phyloP scores from a whole-genome alignment of 345 rosid species.

The Syzygium grande region DNA sequence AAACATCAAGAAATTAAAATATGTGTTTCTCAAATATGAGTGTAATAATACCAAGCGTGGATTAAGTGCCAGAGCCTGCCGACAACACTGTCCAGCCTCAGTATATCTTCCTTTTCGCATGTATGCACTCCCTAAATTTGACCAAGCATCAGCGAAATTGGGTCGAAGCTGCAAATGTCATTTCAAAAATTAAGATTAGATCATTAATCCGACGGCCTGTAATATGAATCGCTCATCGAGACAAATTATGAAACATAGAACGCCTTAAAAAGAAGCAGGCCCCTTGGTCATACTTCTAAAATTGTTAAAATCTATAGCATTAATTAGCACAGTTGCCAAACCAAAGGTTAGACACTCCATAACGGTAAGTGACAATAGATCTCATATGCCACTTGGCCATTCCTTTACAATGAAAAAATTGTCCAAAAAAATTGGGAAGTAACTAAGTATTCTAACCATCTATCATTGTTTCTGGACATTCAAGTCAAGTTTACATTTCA shows the following conservation, averaged over 20 bases:
- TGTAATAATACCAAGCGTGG: conserved; percentile 65
- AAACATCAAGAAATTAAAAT: not conserved
- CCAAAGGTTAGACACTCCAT: not conserved
- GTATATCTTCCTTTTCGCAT: conserved; percentile 90
- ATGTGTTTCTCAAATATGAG: not conserved
- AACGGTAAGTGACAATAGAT: not conserved
- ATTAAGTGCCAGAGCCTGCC: conserved; percentile 84
- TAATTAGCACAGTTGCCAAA: not conserved
- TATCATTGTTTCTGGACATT: not conserved
- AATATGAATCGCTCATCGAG: not conserved
- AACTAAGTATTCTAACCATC: not conserved
- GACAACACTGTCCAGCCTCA: conserved; percentile 97
- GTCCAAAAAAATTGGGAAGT: not conserved
- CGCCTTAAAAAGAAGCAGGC: not conserved
- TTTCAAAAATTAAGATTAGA: not conserved
- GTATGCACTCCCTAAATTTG: conserved; percentile 95
- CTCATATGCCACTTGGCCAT: not conserved
- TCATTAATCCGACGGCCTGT: not conserved
- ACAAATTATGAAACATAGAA: not conserved
- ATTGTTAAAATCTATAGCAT: not conserved
- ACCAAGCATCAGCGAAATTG: conserved; percentile 98
- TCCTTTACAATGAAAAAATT: not conserved
- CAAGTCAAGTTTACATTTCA: not conserved
- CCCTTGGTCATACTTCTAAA: not conserved
- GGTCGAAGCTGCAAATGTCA: conserved; percentile 69